Percentiles rank a stretch among this genome's conserved stretches.
Evolutionary conservation across 495 filamentous ascomycete genomes (phyloP).

Genomic region (Xylaria telfairii): DNA sequence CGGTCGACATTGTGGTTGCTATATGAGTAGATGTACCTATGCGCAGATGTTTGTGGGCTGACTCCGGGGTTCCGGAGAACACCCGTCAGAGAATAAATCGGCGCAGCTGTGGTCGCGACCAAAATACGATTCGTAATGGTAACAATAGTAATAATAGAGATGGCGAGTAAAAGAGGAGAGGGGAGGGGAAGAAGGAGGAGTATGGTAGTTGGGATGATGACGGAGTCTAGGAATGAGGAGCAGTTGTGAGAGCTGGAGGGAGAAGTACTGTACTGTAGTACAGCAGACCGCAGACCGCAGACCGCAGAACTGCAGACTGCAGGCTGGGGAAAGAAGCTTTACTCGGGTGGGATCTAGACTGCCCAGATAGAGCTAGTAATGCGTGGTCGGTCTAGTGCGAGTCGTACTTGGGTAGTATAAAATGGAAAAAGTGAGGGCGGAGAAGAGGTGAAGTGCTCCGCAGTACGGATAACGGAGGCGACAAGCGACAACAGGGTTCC

Average conservation of each 20-base stretch:
- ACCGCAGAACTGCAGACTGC: not conserved
- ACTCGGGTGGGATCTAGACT: not conserved
- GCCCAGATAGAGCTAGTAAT: not conserved
- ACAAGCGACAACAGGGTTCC: constrained; percentile 1
- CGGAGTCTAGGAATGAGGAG: not conserved
- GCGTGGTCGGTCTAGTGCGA: too few relatives aligned
- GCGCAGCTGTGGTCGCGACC: constrained; percentile 1
- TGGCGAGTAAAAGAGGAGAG: not conserved
- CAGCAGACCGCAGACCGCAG: not conserved
- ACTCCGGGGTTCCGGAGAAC: constrained; percentile 34
- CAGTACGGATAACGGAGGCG: not conserved
- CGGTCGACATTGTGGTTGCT: constrained; percentile 27
- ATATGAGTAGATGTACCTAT: not conserved
- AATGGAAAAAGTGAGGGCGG: not conserved
- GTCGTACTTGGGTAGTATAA: not conserved
- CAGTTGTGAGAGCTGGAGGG: not conserved
- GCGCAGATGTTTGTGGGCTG: constrained; percentile 17
- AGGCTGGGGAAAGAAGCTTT: not conserved
- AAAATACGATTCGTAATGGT: not conserved
- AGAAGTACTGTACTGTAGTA: not conserved
- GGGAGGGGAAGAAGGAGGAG: not conserved
- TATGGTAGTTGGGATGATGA: not conserved
- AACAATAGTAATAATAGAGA: too few relatives aligned
- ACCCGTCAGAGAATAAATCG: constrained; percentile 26
- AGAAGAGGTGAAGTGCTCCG: not conserved